Base-by-base conservation (phyloP, 2,329 filamentous ascomycete species). In the Xylariales sp. region DNA sequence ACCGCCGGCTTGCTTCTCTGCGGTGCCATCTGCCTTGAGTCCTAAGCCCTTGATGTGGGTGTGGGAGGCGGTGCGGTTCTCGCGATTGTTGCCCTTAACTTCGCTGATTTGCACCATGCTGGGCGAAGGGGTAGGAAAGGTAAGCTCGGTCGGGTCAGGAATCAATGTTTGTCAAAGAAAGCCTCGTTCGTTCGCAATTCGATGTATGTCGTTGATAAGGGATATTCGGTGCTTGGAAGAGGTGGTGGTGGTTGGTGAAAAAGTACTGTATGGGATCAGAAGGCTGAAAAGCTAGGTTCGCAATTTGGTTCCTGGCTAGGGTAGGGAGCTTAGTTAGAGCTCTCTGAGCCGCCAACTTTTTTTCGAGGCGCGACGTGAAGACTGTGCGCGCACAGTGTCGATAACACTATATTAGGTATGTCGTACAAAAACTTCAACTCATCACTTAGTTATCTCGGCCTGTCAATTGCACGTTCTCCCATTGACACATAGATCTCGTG, bases 21-120 rank as follows among this genome's bases (percentile, higher is more conserved):
- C 93, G 60, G 88, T 90, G 71, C 96, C 96, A 89, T 97, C 93
- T 57, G 88, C 80, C 77, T 93, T 92, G 74, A 99, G 83, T 18
- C 96, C 96, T 48, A 99, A 86, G 59, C 96, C 96, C 80, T 94
- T 97, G 87, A 99, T 99, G 82, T 99, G 96, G 61, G 95, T 97
- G 83, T 99, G 96, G 75, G 95, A 92, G 69, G 96, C 95, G 55
- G 96, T 99, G 79, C 96, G 91, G 83, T 97, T 96, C 81, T 97
- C 95, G 85, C 96, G 94, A 84, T 90, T 90, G 83, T 93, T 95
- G 84, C 92, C 92, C 86, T 97, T 97, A 78, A 97, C 93, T 84
- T 97, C 94, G 84, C 92, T 97, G 82, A 96, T 94, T 81, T 94
- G 91, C 75, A 95, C 92, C 92, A 94, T 95, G 74, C 78, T 85